Evolutionary conservation across 2,329 filamentous ascomycete species (phyloP).

Genomic region (Aspergillus sp.): DNA sequence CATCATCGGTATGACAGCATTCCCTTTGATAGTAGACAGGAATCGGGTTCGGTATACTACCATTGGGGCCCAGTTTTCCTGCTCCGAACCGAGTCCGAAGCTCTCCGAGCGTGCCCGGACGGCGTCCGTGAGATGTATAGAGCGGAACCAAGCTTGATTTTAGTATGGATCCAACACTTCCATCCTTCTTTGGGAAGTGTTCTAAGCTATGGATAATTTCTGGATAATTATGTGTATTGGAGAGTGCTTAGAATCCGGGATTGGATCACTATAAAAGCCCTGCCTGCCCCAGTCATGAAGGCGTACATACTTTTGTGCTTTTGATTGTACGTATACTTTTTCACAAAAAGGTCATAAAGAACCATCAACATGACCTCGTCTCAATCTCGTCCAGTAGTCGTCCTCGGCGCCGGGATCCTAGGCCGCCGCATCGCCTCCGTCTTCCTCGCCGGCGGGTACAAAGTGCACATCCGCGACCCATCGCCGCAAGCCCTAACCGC

Average conservation of each 20-base stretch:
- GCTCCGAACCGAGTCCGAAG: not conserved
- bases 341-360: not conserved
- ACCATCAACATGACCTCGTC: not conserved
- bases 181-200: not conserved
- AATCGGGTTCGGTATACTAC: not conserved
- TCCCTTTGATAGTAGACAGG: not conserved
- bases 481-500: slow-evolving; percentile 31
- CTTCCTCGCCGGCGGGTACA: slow-evolving; percentile 33
- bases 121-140: not conserved
- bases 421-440: slow-evolving; percentile 43
- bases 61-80: not conserved
- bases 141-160: not conserved
- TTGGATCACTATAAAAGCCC: not conserved
- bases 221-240: not conserved
- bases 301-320: not conserved
- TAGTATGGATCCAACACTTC: not conserved
- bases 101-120: not conserved
- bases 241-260: not conserved
- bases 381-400: slow-evolving; percentile 36
- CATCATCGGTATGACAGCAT: not conserved
- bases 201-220: not conserved
- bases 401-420: slow-evolving; percentile 46
- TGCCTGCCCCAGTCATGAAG: not conserved
- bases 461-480: slow-evolving; percentile 31
- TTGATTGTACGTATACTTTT: not conserved